These are phyloP conservation scores for Hordeum pubiflorum DNA, from an alignment of 202 grass and related monocot genomes.

Conservation along the genomic window DNA sequence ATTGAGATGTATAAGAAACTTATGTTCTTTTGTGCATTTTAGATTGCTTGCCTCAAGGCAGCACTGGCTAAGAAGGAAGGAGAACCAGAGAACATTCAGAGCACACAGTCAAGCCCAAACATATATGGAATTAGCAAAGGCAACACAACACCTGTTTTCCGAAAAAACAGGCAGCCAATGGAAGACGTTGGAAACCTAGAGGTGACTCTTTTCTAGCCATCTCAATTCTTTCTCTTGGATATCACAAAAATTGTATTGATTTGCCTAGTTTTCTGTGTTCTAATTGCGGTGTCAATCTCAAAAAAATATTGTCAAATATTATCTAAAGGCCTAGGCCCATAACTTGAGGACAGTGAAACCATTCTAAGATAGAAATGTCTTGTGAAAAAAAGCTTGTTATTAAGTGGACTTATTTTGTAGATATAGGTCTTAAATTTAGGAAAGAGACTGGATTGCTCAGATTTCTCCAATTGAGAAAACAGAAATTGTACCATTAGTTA, in stretches of 20 bases:
- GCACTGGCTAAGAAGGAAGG: conserved; percentile 52
- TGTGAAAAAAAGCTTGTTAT: background rate
- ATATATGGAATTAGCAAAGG: conserved; percentile 42
- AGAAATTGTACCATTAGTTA: background rate
- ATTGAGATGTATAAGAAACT: conserved; percentile 14
- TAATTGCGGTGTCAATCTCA: background rate
- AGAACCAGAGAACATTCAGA: conserved; percentile 42
- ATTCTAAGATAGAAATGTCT: conserved; percentile 5
- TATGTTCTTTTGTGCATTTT: conserved; percentile 14
- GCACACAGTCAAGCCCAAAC: conserved; percentile 43
- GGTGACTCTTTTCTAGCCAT: conserved; percentile 31
- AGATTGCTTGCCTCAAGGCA: conserved; percentile 78
- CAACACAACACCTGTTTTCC: conserved; percentile 21
- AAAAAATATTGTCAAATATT: background rate
- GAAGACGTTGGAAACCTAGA: conserved; percentile 77
- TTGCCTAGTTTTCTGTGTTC: background rate
- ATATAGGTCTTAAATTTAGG: background rate
- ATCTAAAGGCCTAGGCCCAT: background rate
- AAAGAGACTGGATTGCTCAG: background rate
- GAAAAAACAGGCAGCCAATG: conserved; percentile 55
- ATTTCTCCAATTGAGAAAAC: conserved; percentile 1
- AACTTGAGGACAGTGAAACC: conserved; percentile 12
- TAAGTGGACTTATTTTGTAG: background rate
- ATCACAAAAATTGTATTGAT: background rate
- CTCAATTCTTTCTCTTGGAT: conserved; percentile 5